phyloP scores from a whole-genome alignment of 495 filamentous ascomycete genomes.

The Penicillium tannophilum region DNA sequence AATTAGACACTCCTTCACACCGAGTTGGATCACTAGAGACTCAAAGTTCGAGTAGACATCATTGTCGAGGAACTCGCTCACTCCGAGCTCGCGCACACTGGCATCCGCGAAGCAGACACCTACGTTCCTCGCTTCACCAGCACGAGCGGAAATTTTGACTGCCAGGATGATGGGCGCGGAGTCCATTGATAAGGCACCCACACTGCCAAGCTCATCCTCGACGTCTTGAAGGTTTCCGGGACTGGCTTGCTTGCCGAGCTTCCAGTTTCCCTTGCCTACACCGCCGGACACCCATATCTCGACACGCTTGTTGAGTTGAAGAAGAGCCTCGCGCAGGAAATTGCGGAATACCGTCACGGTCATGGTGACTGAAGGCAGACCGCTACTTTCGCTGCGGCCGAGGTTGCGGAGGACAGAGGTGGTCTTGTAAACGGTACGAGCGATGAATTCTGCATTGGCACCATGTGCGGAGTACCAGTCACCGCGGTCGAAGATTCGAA shows the following conservation, averaged over 20 bases:
- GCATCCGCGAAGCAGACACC: constrained; percentile 99
- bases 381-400: constrained; percentile 76
- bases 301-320: constrained; percentile 83
- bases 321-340: constrained; percentile 92
- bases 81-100: constrained; percentile 90
- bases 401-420: constrained; percentile 92
- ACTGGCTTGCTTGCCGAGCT: constrained; percentile 84
- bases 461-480: constrained; percentile 97
- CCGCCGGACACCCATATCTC: constrained; percentile 81
- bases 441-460: constrained; percentile 90
- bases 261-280: constrained; percentile 80
- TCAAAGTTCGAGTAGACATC: constrained; percentile 99
- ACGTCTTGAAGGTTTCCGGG: constrained; percentile 97
- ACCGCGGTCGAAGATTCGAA: constrained; percentile 91
- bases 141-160: constrained; percentile 88
- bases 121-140: constrained; percentile 79
- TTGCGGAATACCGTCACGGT: constrained; percentile 91
- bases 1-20: constrained; percentile 90
- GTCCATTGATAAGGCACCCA: constrained; percentile 65
- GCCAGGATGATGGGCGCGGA: constrained; percentile 91
- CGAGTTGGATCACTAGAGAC: constrained; percentile 91
- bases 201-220: constrained; percentile 85
- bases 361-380: constrained; percentile 90
- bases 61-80: constrained; percentile 97
- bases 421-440: constrained; percentile 93